Evolutionary conservation across 106 monocot species (phyloP), one percentile per base, ranked within the genome.

Genomic region (Narthecium ossifragum): DNA sequence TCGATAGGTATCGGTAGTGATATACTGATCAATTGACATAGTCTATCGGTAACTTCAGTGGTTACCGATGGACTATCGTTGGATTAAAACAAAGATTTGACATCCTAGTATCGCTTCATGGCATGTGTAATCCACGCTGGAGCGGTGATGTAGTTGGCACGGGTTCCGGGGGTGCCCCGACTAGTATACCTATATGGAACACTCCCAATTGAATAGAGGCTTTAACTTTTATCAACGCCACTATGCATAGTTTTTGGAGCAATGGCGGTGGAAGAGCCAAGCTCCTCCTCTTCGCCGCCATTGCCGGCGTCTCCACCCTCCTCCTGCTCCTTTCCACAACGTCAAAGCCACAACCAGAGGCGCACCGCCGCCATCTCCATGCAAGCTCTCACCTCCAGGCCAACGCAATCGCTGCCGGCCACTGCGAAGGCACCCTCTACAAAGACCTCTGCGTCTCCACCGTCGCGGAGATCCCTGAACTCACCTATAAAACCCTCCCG

Each of bases 371-470:
- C 60, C 57, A 48, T 4, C 56, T 12, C 45, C 47, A 34, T 32
- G 5, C 41, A 8, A 26, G 10, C 58, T 18, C 59, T 17, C 55
- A 51, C 43, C 40, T 66, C 57, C 63, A 55, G 14, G 26, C 56
- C 6, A 59, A 54, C 37, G 21, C 31, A 27, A 14, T 39, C 52
- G 48, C 20, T 28, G n/a, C 26, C 13, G 0, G 8, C 8, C 79
- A 81, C 71, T 93, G 92, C 71, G 26, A 65, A 13, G 70, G 64
- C 55, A 79, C 92, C 4, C 72, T 78, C 24, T 82, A 85, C 69
- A 78, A 70, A 14, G 72, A 75, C 10, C 75, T 84, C 57, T 93
- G 88, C 81, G 29, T 65, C 51, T 78, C 81, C 21, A 77, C 88
- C 13, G 70, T 93, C 61, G 10, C 71, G 33, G 4, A 52, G 68